These are phyloP conservation scores for Solanum hybrid DNA, from an alignment of 305 asterid genomes.

Conservation along the genomic window DNA sequence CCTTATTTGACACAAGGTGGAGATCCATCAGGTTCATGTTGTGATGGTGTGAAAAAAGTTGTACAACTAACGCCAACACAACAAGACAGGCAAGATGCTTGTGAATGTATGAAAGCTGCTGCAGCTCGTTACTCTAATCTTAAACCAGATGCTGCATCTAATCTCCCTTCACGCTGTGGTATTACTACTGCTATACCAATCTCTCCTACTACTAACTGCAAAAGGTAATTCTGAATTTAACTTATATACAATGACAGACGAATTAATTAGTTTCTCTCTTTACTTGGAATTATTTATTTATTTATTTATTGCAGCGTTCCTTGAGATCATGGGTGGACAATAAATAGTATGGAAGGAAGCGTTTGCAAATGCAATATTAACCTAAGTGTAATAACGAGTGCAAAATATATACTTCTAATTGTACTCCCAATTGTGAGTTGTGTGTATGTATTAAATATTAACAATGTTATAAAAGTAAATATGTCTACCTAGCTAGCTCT, in stretches of 20 bases:
- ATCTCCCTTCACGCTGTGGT: conserved; percentile 49
- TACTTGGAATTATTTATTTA: too few species aligned
- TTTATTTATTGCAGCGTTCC: neutral
- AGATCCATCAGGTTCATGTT: conserved; percentile 28
- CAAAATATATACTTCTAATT: neutral
- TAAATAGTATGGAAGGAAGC: neutral
- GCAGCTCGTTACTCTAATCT: conserved; percentile 25
- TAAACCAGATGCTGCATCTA: conserved; percentile 30
- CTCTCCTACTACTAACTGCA: conserved; percentile 35
- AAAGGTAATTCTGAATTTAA: conserved; percentile 11
- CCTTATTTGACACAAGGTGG: conserved; percentile 28
- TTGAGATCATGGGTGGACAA: neutral
- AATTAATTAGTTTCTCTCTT: too few species aligned
- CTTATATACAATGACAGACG: neutral
- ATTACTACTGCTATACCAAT: conserved; percentile 22
- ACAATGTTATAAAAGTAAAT: neutral
- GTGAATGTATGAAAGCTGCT: conserved; percentile 45
- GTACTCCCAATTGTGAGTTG: neutral
- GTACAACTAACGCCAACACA: conserved; percentile 4
- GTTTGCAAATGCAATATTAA: neutral
- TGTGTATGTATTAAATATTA: neutral
- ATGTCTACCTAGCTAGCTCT: neutral
- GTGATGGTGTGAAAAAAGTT: conserved; percentile 28
- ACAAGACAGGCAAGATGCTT: conserved; percentile 41
- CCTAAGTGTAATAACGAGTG: neutral